Evolutionary conservation across 441 rosid species (phyloP), one percentile per base, ranked within the genome.

Genomic region (Gossypium trilobum): DNA sequence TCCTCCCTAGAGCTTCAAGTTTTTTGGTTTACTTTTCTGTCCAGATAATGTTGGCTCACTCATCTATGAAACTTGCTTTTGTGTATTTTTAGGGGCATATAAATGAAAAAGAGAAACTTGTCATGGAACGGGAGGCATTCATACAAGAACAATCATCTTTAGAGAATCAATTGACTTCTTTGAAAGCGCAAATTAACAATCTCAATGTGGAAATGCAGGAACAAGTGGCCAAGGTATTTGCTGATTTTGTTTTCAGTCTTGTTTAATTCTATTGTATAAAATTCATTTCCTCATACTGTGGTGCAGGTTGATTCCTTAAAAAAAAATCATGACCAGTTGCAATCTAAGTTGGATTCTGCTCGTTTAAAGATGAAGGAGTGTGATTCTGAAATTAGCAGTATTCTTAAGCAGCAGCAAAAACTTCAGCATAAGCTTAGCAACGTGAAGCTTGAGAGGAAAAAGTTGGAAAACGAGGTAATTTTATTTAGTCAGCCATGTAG

Each of bases 71-170:
- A 7, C 73, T 59, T 77, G 75, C 33, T 81, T 73, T 76, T 66
- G 54, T 55, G 75, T 75, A 72, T 70, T 63, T 51, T 55, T 66
- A 95, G 96, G 87, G 87, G 52, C 95, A 89, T 83, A 90, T 79
- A 81, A 91, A 88, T 78, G 92, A 92, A 85, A 87, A 75, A 39
- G 97, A 95, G 82, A 91, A 82, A 78, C 91, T 93, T 69, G 77
- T 88, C 74, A 89, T 95, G 99, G 97, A 95, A 81, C 88, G 86
- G 85, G 97, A 95, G 83, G 98, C 96, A 39, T 85, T 89, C 54
- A 66, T 75, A 59, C 86, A 86, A 71, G 98, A 95, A 78, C 84
- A 82, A 20, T 82, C 85, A 16, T 87, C 95, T 68, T 81, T 91
- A 82, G 97, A 95, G 81, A 84, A 82, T 85, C 98, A 95, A 76